Evolutionary conservation across 768 basidiomycete species (phyloP).

Genomic region (Plicaturopsis crispa): DNA sequence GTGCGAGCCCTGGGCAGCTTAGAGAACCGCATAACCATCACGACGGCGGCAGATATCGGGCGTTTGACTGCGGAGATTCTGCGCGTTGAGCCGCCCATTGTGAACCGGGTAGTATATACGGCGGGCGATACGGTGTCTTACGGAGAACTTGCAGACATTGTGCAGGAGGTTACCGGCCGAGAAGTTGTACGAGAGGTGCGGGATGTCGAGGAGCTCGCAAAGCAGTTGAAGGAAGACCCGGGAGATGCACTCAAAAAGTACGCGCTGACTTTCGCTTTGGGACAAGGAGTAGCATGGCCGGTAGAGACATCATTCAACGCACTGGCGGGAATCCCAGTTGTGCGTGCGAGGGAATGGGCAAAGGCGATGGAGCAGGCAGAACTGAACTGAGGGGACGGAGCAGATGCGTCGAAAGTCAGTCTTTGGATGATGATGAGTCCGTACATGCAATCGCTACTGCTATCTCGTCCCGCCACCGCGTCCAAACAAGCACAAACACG

Average conservation of each 20-base stretch:
- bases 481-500: not conserved
- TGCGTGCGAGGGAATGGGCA: not conserved
- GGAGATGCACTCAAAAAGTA: slow-evolving; percentile 16
- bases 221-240: slow-evolving; percentile 13
- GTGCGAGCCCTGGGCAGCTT: slow-evolving; percentile 18
- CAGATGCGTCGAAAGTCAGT: too few species aligned
- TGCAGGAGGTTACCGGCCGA: slow-evolving; percentile 7
- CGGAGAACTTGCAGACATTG: slow-evolving; percentile 14
- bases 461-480: too few species aligned
- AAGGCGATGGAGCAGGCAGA: too few species aligned
- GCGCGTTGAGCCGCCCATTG: slow-evolving; percentile 5
- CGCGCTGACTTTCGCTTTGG: slow-evolving; percentile 15
- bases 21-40: slow-evolving; percentile 19
- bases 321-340: not conserved
- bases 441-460: too few species aligned
- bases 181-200: slow-evolving; percentile 11
- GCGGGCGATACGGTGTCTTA: slow-evolving; percentile 23
- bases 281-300: slow-evolving; percentile 15
- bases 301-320: not conserved
- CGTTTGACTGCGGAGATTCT: slow-evolving; percentile 15
- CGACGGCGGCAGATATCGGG: slow-evolving; percentile 21
- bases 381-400: too few species aligned
- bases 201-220: slow-evolving; percentile 9
- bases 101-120: slow-evolving; percentile 17
- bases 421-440: too few species aligned